Conservation (phyloP, 345 rosid species). For the Noccaea caerulescens region DNA sequence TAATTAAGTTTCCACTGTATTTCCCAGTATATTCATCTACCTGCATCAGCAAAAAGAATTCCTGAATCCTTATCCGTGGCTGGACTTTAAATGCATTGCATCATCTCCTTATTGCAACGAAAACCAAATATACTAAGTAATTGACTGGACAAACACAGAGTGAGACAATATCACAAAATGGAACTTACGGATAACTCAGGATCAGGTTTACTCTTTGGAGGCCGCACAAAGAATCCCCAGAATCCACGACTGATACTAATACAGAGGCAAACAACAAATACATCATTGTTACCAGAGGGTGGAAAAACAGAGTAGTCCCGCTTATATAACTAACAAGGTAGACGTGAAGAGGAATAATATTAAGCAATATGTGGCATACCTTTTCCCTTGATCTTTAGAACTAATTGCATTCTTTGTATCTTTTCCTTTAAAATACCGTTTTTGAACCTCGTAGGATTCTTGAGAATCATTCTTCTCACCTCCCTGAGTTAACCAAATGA, state of each 20-base stretch:
- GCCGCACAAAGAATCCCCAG: constrained; percentile 57
- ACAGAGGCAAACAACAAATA: constrained; percentile 25
- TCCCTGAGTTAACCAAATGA: constrained; percentile 57
- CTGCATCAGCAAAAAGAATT: constrained; percentile 53
- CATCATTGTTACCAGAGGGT: constrained; percentile 35
- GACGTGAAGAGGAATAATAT: constrained; percentile 5
- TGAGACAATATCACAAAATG: constrained; percentile 27
- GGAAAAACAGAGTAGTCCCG: constrained; percentile 4
- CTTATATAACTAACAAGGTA: constrained; percentile 29
- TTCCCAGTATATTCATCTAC: constrained; percentile 48
- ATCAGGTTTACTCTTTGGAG: constrained; percentile 50
- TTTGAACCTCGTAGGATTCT: constrained; percentile 52
- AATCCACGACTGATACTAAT: constrained; percentile 62
- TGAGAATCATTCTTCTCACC: constrained; percentile 56
- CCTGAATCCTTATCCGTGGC: constrained; percentile 7
- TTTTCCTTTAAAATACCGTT: constrained; percentile 54
- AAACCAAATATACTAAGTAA: constrained; percentile 30
- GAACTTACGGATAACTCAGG: constrained; percentile 45
- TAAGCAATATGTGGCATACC: constrained; percentile 48
- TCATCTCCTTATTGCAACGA: constrained; percentile 7
- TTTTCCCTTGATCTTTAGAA: constrained; percentile 53
- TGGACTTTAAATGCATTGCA: constrained; percentile 6
- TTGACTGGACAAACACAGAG: constrained; percentile 16
- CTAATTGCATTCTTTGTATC: constrained; percentile 43
- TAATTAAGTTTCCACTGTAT: constrained; percentile 46